Evolutionary conservation across 768 basidiomycete genomes (phyloP), one percentile per base, ranked within the genome.

Genomic region (Naganishia onofrii): DNA sequence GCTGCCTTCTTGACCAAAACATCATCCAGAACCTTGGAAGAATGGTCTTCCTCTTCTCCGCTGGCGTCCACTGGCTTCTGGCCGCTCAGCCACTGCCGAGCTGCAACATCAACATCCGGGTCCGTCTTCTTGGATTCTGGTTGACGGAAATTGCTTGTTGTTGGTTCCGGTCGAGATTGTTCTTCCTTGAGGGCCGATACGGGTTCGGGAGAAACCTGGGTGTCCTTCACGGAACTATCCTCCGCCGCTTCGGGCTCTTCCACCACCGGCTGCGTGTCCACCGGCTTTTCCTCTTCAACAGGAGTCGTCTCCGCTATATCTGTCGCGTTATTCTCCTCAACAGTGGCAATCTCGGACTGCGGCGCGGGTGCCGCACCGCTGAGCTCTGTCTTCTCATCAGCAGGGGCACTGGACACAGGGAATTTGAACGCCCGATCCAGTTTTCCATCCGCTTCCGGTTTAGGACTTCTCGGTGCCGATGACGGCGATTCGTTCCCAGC

Each of bases 381-480:
- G n/a, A 28, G 17, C 2, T 10, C 23, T 19, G 38, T 26, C 26
- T 63, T 26, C 2, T 63, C 38, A 44, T 63, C 26, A 6, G 60
- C 67, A 6, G 63, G 58, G 19, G 70, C 44, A 51, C 60, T 65
- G 15, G 56, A 42, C 23, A 36, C 48, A 29, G 79, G 79, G 73
- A 80, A 80, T 57, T 77, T 79, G 75, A 80, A 80, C 6, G 71
- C 70, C 13, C 79, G 76, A 73, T 80, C 79, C 29, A 80, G 55
- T 51, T 78, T 80, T 6, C 79, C 79, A 56, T 76, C 76, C 31
- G 76, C 76, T 67, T 80, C 79, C 9, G 79, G 77, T 71, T 77
- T 77, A 3, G 79, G 79, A 72, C 77, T 79, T 52, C 72, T 78
- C 28, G 78, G 77, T 66, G 54, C 56, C n/a, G 68, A 51, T 21